phyloP scores from a whole-genome alignment of 192 early-diverging fungal species.

The Backusella tarrabulga region DNA sequence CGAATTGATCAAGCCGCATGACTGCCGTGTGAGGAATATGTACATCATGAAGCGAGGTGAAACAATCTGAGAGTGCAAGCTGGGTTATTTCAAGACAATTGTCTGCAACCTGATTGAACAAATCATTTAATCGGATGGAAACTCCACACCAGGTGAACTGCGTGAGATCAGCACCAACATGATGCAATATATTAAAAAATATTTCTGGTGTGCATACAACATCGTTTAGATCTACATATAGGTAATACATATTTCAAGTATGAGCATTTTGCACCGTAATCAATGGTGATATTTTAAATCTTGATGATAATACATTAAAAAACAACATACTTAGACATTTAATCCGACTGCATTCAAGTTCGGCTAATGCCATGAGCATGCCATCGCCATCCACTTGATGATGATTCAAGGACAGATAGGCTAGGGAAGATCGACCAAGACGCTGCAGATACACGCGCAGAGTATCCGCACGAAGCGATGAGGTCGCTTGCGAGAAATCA shows the following conservation, averaged over 20 bases:
- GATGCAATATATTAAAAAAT: not conserved
- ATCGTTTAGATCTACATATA: conserved; percentile 9
- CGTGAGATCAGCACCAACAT: not conserved
- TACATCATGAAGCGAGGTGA: conserved; percentile 2
- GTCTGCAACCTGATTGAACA: not conserved
- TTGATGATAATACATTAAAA: not conserved
- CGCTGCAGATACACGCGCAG: conserved; percentile 2
- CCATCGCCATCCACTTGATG: conserved; percentile 11
- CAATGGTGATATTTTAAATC: not conserved
- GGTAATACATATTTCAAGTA: not conserved
- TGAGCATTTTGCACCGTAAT: not conserved
- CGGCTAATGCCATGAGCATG: not conserved
- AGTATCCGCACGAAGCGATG: not conserved
- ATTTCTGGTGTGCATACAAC: not conserved
- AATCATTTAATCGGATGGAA: conserved; percentile 14
- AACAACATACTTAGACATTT: not conserved
- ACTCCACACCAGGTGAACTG: conserved; percentile 1
- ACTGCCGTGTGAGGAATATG: not conserved
- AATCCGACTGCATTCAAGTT: not conserved
- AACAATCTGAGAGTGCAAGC: conserved; percentile 20
- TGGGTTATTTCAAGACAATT: not conserved
- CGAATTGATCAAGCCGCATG: not conserved
- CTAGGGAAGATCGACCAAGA: not conserved
- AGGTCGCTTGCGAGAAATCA: not conserved
- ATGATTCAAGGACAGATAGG: not conserved